Evolutionary conservation across 169 alveolate genomes (phyloP).

Genomic region (Plasmodium knowlesi): DNA sequence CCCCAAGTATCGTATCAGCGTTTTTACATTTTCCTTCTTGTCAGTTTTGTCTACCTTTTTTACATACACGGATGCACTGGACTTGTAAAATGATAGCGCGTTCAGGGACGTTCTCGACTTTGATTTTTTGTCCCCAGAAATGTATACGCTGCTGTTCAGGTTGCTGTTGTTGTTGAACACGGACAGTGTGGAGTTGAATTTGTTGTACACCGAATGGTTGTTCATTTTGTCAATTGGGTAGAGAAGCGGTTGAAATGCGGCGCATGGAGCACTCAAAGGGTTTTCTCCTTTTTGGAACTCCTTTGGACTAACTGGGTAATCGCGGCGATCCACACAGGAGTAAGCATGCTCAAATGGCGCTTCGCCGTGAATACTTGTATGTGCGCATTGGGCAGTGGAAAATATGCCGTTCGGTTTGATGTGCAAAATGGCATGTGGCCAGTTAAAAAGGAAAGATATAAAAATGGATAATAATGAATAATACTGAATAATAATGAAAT

Average conservation of each 20-base stretch:
- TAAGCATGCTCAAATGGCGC: neutral
- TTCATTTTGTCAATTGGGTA: conserved; percentile 19
- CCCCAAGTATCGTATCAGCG: conserved; percentile 72
- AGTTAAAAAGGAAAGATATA: neutral
- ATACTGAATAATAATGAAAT: neutral
- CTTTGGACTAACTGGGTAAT: neutral
- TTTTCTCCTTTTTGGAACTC: neutral
- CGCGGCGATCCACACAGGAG: neutral
- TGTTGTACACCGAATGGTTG: conserved; percentile 73
- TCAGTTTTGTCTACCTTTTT: conserved; percentile 69
- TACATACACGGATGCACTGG: conserved; percentile 72
- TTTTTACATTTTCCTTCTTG: conserved; percentile 72
- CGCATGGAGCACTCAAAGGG: neutral
- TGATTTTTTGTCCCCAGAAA: conserved; percentile 61
- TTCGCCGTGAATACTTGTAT: neutral
- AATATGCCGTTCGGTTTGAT: neutral
- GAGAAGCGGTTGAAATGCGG: neutral
- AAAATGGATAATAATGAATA: neutral
- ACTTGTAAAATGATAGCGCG: conserved; percentile 53
- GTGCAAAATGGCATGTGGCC: neutral
- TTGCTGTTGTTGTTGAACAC: conserved; percentile 50
- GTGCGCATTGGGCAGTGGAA: neutral
- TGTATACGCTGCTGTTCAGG: conserved; percentile 52
- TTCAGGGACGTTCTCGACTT: conserved; percentile 66
- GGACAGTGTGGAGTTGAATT: conserved; percentile 56